Percentiles rank a stretch among this genome's conserved stretches.
phyloP scores from a whole-genome alignment of 2,329 filamentous ascomycete genomes.

The Venturia aucupariae region DNA sequence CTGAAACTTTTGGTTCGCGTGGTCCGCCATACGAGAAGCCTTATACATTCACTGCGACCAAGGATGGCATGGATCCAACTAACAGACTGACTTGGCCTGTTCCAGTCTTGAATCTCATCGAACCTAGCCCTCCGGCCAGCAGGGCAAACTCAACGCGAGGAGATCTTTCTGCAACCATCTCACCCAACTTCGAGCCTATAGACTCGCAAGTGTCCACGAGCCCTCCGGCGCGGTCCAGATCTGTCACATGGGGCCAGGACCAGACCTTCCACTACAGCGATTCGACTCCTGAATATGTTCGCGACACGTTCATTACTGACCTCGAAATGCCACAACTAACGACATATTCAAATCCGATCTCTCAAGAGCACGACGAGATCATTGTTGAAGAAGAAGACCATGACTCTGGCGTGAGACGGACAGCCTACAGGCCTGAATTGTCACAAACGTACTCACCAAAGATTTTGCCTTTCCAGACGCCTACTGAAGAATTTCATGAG shows the following conservation, averaged over 20 bases:
- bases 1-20: constrained; percentile 23
- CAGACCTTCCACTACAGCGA: constrained; percentile 39
- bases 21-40: constrained; percentile 28
- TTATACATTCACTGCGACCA: constrained; percentile 31
- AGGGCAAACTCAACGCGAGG: constrained; percentile 27
- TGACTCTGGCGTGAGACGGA: constrained; percentile 23
- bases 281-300: constrained; percentile 33
- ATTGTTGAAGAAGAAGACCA: constrained; percentile 30
- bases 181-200: constrained; percentile 25
- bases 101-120: constrained; percentile 46
- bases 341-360: constrained; percentile 13
- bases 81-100: constrained; percentile 33
- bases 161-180: constrained; percentile 27
- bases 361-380: constrained; percentile 27
- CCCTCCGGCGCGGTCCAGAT: constrained; percentile 16
- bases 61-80: constrained; percentile 26
- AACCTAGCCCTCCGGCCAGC: constrained; percentile 48
- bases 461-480: constrained; percentile 5
- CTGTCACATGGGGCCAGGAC: constrained; percentile 40
- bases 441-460: background rate
- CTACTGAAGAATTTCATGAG: constrained; percentile 19
- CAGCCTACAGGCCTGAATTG: constrained; percentile 24
- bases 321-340: constrained; percentile 15
- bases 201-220: constrained; percentile 18
- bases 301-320: constrained; percentile 28